Conservation (phyloP, 768 basidiomycete species). For the Russula abietina region DNA sequence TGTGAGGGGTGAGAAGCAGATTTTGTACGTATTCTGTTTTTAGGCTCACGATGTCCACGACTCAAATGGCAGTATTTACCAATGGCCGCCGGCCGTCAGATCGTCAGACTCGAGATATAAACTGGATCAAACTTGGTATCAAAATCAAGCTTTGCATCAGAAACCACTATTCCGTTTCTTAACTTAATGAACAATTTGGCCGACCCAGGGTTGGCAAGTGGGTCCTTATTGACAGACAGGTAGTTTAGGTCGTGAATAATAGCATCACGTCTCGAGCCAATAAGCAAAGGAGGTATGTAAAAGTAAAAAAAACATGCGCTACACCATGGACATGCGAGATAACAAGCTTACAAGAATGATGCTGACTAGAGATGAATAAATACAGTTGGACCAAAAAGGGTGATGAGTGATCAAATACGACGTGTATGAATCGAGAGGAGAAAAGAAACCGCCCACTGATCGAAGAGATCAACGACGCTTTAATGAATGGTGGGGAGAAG, state of each 20-base stretch:
- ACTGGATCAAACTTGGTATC: too few species aligned
- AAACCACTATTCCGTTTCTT: background rate
- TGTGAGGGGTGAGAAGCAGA: slow-evolving; percentile 10
- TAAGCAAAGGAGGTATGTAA: background rate
- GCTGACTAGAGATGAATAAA: slow-evolving; percentile 17
- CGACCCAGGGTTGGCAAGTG: background rate
- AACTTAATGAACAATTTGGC: slow-evolving; percentile 4
- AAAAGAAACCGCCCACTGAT: background rate
- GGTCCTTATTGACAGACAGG: background rate
- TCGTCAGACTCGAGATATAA: background rate
- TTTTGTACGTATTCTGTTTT: slow-evolving; percentile 11
- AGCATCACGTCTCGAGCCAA: background rate
- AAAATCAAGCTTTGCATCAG: slow-evolving; percentile 3
- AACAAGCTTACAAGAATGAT: slow-evolving; percentile 19
- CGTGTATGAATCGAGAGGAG: slow-evolving; percentile 4
- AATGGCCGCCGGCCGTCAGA: too few species aligned
- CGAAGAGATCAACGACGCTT: slow-evolving; percentile 16
- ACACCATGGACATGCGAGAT: slow-evolving; percentile 15
- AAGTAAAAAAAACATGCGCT: slow-evolving; percentile 12
- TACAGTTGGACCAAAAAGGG: slow-evolving; percentile 16
- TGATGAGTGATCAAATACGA: slow-evolving; percentile 5
- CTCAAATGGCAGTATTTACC: slow-evolving; percentile 3
- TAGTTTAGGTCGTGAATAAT: background rate
- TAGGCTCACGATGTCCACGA: slow-evolving; percentile 4
- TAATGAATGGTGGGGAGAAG: slow-evolving; percentile 13